Conservation (phyloP, 129 eudicot genomes). For the Escallonia herrerae region DNA sequence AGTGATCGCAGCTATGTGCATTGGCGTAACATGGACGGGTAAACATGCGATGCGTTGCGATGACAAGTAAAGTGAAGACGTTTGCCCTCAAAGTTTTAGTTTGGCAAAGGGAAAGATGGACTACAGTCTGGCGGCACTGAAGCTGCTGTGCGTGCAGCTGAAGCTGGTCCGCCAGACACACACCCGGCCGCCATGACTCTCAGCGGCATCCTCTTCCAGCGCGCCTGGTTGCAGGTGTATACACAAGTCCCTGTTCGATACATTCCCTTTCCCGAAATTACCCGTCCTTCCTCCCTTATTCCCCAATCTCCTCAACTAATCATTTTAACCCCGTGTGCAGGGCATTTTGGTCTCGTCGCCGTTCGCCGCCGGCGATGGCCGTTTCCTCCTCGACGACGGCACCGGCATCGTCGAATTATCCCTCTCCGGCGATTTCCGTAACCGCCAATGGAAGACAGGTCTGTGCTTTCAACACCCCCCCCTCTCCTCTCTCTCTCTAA, state of each 20-base stretch:
- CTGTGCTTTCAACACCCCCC: conserved; percentile 2
- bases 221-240: conserved; percentile 83
- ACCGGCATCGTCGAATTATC: conserved; percentile 65
- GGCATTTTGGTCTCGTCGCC: conserved; percentile 67
- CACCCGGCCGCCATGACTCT: conserved; percentile 36
- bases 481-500: not conserved
- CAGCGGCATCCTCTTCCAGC: conserved; percentile 87
- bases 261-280: not conserved
- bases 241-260: not conserved
- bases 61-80: too few species aligned
- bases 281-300: not conserved
- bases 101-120: conserved; percentile 39
- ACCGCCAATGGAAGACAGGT: conserved; percentile 57
- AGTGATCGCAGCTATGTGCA: too few species aligned
- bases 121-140: conserved; percentile 70
- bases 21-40: too few species aligned
- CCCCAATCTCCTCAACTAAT: too few species aligned
- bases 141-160: conserved; percentile 57
- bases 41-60: too few species aligned
- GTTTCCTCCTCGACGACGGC: conserved; percentile 76
- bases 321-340: conserved; percentile 15
- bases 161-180: conserved; percentile 32
- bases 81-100: too few species aligned
- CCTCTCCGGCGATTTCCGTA: conserved; percentile 23
- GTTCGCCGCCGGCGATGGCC: conserved; percentile 25